phyloP scores from a whole-genome alignment of 2,329 filamentous ascomycete genomes.

The Aurifilum marmelostoma region DNA sequence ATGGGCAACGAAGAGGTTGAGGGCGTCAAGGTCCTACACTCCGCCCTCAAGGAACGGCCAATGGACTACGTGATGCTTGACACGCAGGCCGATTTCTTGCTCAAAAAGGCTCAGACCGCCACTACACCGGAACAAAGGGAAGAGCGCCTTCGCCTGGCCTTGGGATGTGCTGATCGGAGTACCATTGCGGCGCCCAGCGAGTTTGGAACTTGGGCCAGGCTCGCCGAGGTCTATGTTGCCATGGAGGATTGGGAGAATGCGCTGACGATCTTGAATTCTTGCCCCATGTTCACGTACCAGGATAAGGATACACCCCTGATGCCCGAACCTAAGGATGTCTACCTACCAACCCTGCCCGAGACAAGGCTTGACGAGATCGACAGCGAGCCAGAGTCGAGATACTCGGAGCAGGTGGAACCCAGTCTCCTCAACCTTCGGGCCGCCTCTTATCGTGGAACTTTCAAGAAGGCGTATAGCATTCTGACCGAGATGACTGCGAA shows the following conservation, averaged over 20 bases:
- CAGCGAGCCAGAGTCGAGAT: conserved; percentile 81
- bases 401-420: conserved; percentile 83
- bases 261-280: conserved; percentile 93
- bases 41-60: conserved; percentile 85
- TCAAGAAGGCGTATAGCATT: conserved; percentile 91
- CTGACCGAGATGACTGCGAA: conserved; percentile 94
- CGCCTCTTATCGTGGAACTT: conserved; percentile 90
- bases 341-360: conserved; percentile 84
- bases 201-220: conserved; percentile 92
- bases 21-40: conserved; percentile 83
- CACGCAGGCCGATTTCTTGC: conserved; percentile 88
- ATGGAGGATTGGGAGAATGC: conserved; percentile 97
- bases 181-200: conserved; percentile 96
- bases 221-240: conserved; percentile 91
- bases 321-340: conserved; percentile 88
- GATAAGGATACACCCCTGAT: conserved; percentile 95
- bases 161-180: conserved; percentile 91
- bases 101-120: conserved; percentile 73
- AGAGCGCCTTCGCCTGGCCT: conserved; percentile 78
- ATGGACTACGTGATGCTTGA: conserved; percentile 99
- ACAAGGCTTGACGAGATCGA: conserved; percentile 95
- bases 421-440: conserved; percentile 85
- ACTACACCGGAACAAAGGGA: conserved; percentile 58
- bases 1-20: conserved; percentile 98
- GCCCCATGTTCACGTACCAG: conserved; percentile 99